Conservation (phyloP, 2,329 filamentous ascomycete genomes). For the Fusarium decemcellulare region DNA sequence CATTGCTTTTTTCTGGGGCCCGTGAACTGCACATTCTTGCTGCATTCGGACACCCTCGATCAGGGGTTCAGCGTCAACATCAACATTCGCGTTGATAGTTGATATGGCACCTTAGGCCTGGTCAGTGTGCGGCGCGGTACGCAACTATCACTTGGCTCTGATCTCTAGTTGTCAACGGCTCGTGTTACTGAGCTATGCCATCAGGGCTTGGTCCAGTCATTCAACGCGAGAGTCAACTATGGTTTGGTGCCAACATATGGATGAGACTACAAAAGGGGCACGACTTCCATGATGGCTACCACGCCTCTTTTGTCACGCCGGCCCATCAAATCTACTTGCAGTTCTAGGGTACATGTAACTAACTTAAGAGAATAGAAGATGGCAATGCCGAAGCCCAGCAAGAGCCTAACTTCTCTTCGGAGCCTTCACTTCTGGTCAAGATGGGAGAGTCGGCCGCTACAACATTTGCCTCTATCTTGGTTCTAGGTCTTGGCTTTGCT, state of each 20-base stretch:
- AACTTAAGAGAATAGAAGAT: slow-evolving; percentile 29
- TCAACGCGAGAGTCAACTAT: too few relatives aligned
- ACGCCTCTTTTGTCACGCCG: background rate
- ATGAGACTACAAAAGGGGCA: background rate
- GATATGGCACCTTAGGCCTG: too few relatives aligned
- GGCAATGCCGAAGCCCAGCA: slow-evolving; percentile 13
- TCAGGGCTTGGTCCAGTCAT: too few relatives aligned
- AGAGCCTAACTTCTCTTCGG: slow-evolving; percentile 32
- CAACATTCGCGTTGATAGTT: too few relatives aligned
- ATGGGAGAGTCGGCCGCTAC: slow-evolving; percentile 83
- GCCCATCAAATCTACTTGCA: too few relatives aligned
- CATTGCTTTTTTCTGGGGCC: background rate
- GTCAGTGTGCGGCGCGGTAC: too few relatives aligned
- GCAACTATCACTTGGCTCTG: too few relatives aligned
- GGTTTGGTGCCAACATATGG: too few relatives aligned
- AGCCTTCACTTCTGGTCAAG: slow-evolving; percentile 64
- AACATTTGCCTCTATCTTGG: slow-evolving; percentile 80
- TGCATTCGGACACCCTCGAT: background rate
- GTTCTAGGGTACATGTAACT: slow-evolving; percentile 8
- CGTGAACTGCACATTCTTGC: background rate
- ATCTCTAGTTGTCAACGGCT: too few relatives aligned
- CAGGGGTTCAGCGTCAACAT: background rate
- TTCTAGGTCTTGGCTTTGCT: slow-evolving; percentile 76
- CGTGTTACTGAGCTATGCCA: too few relatives aligned
- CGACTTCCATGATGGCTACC: background rate